Evolutionary conservation across 129 eudicot genomes (phyloP), one percentile per base, ranked within the genome.

Genomic region (Helichrysum umbraculigerum): DNA sequence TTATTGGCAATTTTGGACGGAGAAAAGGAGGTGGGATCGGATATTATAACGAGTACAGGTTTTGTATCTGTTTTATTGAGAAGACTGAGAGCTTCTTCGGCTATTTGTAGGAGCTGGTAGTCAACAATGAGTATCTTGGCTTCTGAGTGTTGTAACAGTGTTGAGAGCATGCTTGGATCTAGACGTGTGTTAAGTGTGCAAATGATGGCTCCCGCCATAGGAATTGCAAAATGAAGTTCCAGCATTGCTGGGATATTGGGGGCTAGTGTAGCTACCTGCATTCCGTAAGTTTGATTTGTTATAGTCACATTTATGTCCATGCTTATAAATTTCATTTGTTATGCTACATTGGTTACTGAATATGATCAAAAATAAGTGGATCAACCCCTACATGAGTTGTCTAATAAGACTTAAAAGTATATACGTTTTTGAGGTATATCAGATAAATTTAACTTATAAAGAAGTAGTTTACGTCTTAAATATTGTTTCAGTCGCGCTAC

Each of bases 141-240:
- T 25, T 21, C 34, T 2, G 66, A 60, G 66, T 60, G 35, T 25
- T 60, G 11, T 29, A 60, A 30, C 25, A 60, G 66, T 5, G 1
- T 25, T 6, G 66, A 10, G 2, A 60, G 4, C 34, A 22, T 22
- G 4, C 25, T 25, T 25, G 35, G 17, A 21, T 60, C 66, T 1
- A 25, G 66, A 1, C 33, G 6, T 7, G 66, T 60, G 32, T 60
- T 22, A 2, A 60, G 66, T 15, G 66, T 12, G 14, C 66, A 60
- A 4, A 60, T 25, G 3, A 25, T 25, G 15, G 35, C 66, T 21
- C 66, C 66, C 0, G 66, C 66, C 66, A 60, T 60, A 15, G 66
- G 66, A 60, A 60, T 1, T 60, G 66, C 66, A 22, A 60, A 60
- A 3, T 60, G 66, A 20, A 60, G 66, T 25, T 60, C 66, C 25